Evolutionary conservation across 2,329 filamentous ascomycete genomes (phyloP), one percentile per base, ranked within the genome.

Genomic region (Penicillium sp.): DNA sequence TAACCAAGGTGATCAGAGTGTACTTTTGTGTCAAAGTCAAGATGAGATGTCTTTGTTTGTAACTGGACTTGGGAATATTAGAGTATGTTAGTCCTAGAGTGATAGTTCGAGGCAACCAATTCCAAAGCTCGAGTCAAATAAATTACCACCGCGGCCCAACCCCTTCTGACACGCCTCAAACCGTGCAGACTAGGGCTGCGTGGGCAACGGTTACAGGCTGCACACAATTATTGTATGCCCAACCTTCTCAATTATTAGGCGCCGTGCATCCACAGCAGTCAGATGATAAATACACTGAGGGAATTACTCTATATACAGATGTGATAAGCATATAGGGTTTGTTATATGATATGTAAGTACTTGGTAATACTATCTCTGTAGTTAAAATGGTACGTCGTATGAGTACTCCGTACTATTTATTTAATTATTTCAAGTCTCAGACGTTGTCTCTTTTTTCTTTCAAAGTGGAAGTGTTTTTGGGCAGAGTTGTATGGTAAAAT

Each of bases 121-220:
- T 39, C 44, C 1, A 19, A 26, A 21, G 47, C 12, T 35, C 33
- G 33, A 46, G 44, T 40, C 19, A 7, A 41, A 40, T 49, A 52
- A 46, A 52, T 49, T 54, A 54, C 49, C 29, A 50, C 51, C 32
- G 42, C 49, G 45, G 52, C 43, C 52, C 52, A 54, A 54, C 45
- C 35, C 29, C 21, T 49, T 39, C 47, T 22, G 34, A 45, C 28
- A 45, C 21, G 7, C 39, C 26, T 40, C 41, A 45, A 33, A 49
- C 26, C 39, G 29, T 17, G 28, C 28, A 49, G 41, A 38, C 41
- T 33, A 39, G n/a, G 29, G 28, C 49, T 48, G 34, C 42, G 47
- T 45, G 40, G 47, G 39, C 43, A 35, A 49, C 42, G 47, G 24
- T 38, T 22, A 52, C 47, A 49, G 40, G 41, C 35, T 49, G 39